Conservation (phyloP, 2,329 filamentous ascomycete species). For the Phoma sp. region DNA sequence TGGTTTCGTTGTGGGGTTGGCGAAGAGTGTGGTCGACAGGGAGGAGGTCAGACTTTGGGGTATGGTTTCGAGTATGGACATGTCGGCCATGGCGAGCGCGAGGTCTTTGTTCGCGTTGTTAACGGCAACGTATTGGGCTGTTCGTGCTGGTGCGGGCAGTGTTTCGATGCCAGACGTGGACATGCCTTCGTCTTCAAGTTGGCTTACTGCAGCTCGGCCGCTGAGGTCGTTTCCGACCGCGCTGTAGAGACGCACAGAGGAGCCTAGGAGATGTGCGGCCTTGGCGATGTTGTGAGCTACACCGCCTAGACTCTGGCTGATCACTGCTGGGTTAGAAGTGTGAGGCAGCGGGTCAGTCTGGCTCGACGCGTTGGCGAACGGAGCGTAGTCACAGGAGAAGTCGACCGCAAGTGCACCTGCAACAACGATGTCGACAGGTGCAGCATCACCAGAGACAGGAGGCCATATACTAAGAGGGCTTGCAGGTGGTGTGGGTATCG, state of each 20-base stretch:
- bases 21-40: conserved; percentile 24
- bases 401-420: conserved; percentile 92
- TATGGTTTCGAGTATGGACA: conserved; percentile 75
- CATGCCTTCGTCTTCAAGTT: conserved; percentile 70
- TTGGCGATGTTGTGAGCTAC: conserved; percentile 92
- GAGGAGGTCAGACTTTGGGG: conserved; percentile 28
- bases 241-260: conserved; percentile 76
- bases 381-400: conserved; percentile 79
- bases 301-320: conserved; percentile 84
- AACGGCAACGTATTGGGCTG: conserved; percentile 89
- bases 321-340: conserved; percentile 85
- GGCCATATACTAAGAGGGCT: not conserved
- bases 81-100: conserved; percentile 93
- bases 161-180: conserved; percentile 67
- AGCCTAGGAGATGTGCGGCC: conserved; percentile 75
- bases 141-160: conserved; percentile 62
- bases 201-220: conserved; percentile 74
- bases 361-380: conserved; percentile 50
- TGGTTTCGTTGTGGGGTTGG: conserved; percentile 53
- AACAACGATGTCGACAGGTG: conserved; percentile 72
- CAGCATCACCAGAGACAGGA: not conserved
- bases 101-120: conserved; percentile 86
- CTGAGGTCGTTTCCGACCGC: conserved; percentile 81
- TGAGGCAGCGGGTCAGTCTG: conserved; percentile 63
- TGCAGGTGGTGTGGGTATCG: conserved; percentile 19